These are phyloP conservation scores for Lepidium africanum DNA, from an alignment of 345 rosid genomes.

Conservation along the genomic window DNA sequence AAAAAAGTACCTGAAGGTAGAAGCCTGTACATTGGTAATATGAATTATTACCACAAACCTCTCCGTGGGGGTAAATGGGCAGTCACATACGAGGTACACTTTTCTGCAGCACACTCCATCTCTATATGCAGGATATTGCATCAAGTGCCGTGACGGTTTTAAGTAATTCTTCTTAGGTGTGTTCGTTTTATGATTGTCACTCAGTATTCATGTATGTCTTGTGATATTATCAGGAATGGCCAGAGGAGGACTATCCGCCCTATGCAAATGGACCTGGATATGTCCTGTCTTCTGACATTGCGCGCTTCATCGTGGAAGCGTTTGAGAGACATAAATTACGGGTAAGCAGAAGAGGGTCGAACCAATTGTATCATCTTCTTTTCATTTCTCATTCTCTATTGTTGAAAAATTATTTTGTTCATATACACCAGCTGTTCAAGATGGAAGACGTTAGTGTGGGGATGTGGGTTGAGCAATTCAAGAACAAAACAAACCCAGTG, in stretches of 20 bases:
- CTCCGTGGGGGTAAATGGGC: conserved; percentile 95
- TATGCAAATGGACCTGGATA: conserved; percentile 97
- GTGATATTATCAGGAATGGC: conserved; percentile 69
- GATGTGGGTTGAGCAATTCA: conserved; percentile 97
- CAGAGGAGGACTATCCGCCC: conserved; percentile 95
- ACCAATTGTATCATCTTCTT: not conserved
- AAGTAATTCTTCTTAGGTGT: not conserved
- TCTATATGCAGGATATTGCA: not conserved
- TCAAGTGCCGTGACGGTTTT: not conserved
- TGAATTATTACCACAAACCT: conserved; percentile 85
- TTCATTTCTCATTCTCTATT: not conserved
- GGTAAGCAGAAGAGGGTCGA: conserved; percentile 33
- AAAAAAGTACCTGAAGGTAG: conserved; percentile 48
- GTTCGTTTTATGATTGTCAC: not conserved
- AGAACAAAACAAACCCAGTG: conserved; percentile 58
- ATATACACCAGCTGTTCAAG: conserved; percentile 67
- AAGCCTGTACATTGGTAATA: conserved; percentile 79
- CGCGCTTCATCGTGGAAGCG: conserved; percentile 59
- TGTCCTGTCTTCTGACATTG: conserved; percentile 72
- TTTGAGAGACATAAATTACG: conserved; percentile 73
- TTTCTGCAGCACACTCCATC: conserved; percentile 5
- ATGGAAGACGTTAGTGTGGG: conserved; percentile 99
- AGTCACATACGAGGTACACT: conserved; percentile 78
- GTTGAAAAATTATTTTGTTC: not conserved
- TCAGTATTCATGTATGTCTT: not conserved